Evolutionary conservation across 805 yeast genomes (phyloP).

Genomic region (Candida sakaeoensis): DNA sequence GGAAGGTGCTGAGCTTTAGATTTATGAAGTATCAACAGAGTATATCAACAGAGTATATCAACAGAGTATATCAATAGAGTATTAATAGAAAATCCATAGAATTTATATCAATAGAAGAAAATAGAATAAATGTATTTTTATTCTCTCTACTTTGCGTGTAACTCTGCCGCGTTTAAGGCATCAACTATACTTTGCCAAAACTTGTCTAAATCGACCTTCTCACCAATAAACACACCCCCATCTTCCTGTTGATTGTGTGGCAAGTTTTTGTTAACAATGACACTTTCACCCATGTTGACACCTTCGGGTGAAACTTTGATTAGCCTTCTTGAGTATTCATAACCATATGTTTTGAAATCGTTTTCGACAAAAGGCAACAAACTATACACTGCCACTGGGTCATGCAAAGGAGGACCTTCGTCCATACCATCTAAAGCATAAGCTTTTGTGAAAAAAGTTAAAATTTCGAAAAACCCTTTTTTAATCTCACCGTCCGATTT

Average conservation of each 20-base stretch:
- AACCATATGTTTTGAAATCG: slow-evolving; percentile 18
- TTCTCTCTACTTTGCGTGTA: slow-evolving; percentile 7
- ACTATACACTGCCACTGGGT: slow-evolving; percentile 67
- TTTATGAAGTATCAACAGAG: not conserved
- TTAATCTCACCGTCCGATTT: slow-evolving; percentile 41
- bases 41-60: too few species aligned
- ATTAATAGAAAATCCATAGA: too few species aligned
- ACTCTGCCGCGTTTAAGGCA: slow-evolving; percentile 11
- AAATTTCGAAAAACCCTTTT: slow-evolving; percentile 19
- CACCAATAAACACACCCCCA: slow-evolving; percentile 11
- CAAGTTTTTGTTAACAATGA: slow-evolving; percentile 6
- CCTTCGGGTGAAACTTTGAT: slow-evolving; percentile 26
- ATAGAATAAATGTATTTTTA: not conserved
- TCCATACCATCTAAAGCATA: slow-evolving; percentile 17
- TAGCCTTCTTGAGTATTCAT: slow-evolving; percentile 22
- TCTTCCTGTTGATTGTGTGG: slow-evolving; percentile 5
- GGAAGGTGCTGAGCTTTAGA: slow-evolving; percentile 21
- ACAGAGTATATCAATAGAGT: too few species aligned
- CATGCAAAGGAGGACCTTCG: slow-evolving; percentile 76
- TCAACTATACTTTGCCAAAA: slow-evolving; percentile 12
- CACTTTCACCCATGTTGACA: slow-evolving; percentile 28
- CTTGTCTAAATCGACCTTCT: slow-evolving; percentile 4
- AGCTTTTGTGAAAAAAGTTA: slow-evolving; percentile 18
- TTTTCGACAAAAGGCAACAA: slow-evolving; percentile 43
- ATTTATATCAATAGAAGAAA: too few species aligned